Evolutionary conservation across 768 basidiomycete genomes (phyloP).

Genomic region (Pholiota microspora): DNA sequence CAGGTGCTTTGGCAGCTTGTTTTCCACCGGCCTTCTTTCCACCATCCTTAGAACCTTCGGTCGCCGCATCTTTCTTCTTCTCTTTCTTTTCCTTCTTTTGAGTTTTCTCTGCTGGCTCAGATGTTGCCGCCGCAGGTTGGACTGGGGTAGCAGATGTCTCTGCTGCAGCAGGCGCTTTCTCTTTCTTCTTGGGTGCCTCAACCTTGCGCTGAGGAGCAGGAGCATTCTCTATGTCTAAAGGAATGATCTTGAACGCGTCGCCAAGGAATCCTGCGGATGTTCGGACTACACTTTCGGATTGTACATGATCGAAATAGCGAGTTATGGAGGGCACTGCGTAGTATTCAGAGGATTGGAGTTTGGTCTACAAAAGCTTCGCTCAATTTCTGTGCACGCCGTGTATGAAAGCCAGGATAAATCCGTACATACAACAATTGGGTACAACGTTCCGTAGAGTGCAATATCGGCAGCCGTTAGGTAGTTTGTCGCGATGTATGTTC

Average conservation of each 20-base stretch:
- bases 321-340: slow-evolving; percentile 79
- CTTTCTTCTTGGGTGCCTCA: slow-evolving; percentile 77
- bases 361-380: slow-evolving; percentile 45
- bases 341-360: slow-evolving; percentile 69
- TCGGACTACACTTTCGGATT: slow-evolving; percentile 64
- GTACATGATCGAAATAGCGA: slow-evolving; percentile 95
- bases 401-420: neutral
- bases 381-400: neutral
- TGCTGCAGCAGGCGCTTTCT: slow-evolving; percentile 42
- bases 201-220: slow-evolving; percentile 73
- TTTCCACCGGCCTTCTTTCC: slow-evolving; percentile 21
- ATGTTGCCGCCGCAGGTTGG: slow-evolving; percentile 14
- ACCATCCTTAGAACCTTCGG: slow-evolving; percentile 37
- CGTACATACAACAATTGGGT: slow-evolving; percentile 71
- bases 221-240: slow-evolving; percentile 73
- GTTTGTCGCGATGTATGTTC: slow-evolving; percentile 85
- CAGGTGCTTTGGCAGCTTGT: slow-evolving; percentile 41
- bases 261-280: slow-evolving; percentile 48
- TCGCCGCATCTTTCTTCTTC: slow-evolving; percentile 49
- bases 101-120: slow-evolving; percentile 26
- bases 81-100: slow-evolving; percentile 61
- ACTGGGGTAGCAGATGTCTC: slow-evolving; percentile 21
- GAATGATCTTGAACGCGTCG: slow-evolving; percentile 53
- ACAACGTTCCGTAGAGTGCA: slow-evolving; percentile 86
- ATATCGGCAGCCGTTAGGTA: slow-evolving; percentile 88